phyloP scores from a whole-genome alignment of 2,329 filamentous ascomycete species.

The Aspergillus tubingensis region DNA sequence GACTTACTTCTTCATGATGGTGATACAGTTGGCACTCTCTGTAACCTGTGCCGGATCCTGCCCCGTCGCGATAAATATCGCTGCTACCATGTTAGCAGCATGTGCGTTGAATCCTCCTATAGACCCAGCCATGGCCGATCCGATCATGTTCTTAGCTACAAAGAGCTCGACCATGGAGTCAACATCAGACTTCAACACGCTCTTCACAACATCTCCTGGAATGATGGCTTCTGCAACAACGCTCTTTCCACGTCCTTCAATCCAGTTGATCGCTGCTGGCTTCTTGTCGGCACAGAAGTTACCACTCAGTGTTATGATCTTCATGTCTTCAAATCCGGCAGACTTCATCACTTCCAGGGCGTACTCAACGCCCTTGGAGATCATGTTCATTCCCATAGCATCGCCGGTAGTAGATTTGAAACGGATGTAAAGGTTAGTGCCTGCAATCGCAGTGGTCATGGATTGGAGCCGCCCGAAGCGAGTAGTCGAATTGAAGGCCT shows the following conservation, averaged over 20 bases:
- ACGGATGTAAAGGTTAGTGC: conserved; percentile 92
- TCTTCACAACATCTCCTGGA: conserved; percentile 79
- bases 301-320: conserved; percentile 87
- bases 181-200: conserved; percentile 89
- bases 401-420: conserved; percentile 99
- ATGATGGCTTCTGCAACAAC: conserved; percentile 97
- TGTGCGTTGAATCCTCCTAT: conserved; percentile 98
- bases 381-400: conserved; percentile 99
- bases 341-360: conserved; percentile 87
- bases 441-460: conserved; percentile 90
- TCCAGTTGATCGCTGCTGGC: conserved; percentile 98
- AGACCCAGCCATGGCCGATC: conserved; percentile 93
- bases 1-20: conserved; percentile 97
- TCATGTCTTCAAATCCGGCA: conserved; percentile 92
- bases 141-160: conserved; percentile 91
- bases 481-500: conserved; percentile 95
- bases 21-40: conserved; percentile 96
- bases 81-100: conserved; percentile 98
- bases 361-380: conserved; percentile 97
- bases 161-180: conserved; percentile 92
- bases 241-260: conserved; percentile 94
- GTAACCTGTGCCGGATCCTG: conserved; percentile 98
- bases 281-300: conserved; percentile 99
- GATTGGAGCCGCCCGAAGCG: conserved; percentile 86
- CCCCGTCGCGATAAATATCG: conserved; percentile 91